A percentile compares a stretch with the other conserved stretches of the same genome.
Conservation (phyloP, 495 filamentous ascomycete species). For the Aspergillus heteromorphus region DNA sequence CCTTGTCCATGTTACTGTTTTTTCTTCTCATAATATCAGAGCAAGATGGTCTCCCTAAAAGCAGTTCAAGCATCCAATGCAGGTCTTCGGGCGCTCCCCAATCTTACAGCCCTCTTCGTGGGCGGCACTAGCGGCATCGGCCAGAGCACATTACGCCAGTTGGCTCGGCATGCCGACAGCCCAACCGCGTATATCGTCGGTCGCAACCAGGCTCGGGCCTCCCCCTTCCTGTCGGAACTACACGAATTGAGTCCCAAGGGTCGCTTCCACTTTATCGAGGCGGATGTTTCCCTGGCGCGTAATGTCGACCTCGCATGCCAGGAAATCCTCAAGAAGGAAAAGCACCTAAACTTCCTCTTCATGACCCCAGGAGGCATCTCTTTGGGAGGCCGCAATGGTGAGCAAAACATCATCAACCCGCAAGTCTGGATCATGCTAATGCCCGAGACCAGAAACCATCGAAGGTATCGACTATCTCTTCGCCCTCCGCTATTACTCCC, state of each 20-base stretch:
- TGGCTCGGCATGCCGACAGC: slow-evolving; percentile 22
- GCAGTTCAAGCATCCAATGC: slow-evolving; percentile 19
- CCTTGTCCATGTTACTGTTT: not conserved
- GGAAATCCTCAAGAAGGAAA: slow-evolving; percentile 45
- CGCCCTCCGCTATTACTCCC: slow-evolving; percentile 33
- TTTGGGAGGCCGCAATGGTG: slow-evolving; percentile 8
- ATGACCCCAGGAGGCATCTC: slow-evolving; percentile 17
- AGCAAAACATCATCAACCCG: not conserved
- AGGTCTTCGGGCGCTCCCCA: slow-evolving; percentile 8
- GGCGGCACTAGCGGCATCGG: slow-evolving; percentile 39
- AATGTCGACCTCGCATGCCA: slow-evolving; percentile 54
- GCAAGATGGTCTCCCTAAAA: slow-evolving; percentile 17
- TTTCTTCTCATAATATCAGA: not conserved
- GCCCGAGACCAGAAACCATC: slow-evolving; percentile 15
- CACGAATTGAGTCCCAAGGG: slow-evolving; percentile 45
- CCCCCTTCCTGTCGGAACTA: slow-evolving; percentile 41
- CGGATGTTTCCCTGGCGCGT: slow-evolving; percentile 48
- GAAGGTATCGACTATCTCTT: slow-evolving; percentile 28
- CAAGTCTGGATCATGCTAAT: not conserved
- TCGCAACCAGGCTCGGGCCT: slow-evolving; percentile 27
- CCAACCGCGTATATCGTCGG: slow-evolving; percentile 34
- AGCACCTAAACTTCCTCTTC: slow-evolving; percentile 53
- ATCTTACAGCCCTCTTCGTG: slow-evolving; percentile 31
- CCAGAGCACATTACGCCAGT: slow-evolving; percentile 25
- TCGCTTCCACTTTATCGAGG: slow-evolving; percentile 42